Conservation (phyloP, 1,139 yeast genomes). For the Zygosaccharomyces pseudobailii region DNA sequence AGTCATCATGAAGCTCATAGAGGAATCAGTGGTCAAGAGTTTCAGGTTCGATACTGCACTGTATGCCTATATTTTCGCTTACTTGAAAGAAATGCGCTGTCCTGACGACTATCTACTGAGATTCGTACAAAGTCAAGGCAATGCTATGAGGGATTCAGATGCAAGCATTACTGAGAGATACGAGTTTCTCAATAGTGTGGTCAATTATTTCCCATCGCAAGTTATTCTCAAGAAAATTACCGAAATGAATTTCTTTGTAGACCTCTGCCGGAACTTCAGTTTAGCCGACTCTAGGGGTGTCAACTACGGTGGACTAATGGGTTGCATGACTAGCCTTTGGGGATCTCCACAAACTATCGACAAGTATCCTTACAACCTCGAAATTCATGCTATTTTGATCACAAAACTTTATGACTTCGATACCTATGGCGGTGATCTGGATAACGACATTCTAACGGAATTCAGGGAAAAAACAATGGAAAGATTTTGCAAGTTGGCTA, state of each 20-base stretch:
- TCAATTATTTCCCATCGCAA: slow-evolving; percentile 22
- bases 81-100: slow-evolving; percentile 25
- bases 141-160: slow-evolving; percentile 11
- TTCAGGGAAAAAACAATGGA: slow-evolving; percentile 30
- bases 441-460: slow-evolving; percentile 35
- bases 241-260: slow-evolving; percentile 32
- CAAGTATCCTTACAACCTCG: slow-evolving; percentile 26
- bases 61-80: slow-evolving; percentile 35
- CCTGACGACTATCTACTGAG: slow-evolving; percentile 34
- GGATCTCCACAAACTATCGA: slow-evolving; percentile 26
- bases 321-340: slow-evolving; percentile 28
- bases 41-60: slow-evolving; percentile 29
- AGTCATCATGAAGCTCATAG: slow-evolving; percentile 35
- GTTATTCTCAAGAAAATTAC: slow-evolving; percentile 21
- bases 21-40: slow-evolving; percentile 37
- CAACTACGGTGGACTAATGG: slow-evolving; percentile 27
- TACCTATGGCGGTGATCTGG: slow-evolving; percentile 42
- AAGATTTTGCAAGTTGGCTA: slow-evolving; percentile 21
- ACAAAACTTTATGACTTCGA: slow-evolving; percentile 51
- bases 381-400: slow-evolving; percentile 40
- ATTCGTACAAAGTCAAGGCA: slow-evolving; percentile 35
- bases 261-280: slow-evolving; percentile 21
- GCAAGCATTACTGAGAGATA: slow-evolving; percentile 13
- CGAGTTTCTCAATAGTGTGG: slow-evolving; percentile 31
- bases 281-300: slow-evolving; percentile 15